Base-by-base conservation (phyloP, 2,329 filamentous ascomycete species). In the Tolypocladium album region DNA sequence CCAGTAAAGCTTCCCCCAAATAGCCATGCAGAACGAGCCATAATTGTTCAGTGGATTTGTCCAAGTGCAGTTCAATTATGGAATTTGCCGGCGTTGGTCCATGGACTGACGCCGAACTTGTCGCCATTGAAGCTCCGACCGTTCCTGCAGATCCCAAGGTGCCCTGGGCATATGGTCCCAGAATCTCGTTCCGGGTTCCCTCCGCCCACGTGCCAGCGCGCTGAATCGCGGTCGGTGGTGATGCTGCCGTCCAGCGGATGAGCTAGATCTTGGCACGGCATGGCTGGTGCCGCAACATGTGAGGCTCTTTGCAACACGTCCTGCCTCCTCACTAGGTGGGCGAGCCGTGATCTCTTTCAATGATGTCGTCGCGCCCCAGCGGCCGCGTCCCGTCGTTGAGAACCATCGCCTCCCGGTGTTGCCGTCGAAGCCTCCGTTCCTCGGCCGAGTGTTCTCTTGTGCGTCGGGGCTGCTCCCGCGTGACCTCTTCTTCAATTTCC, bases 401-500 rank as follows among this genome's bases (percentile, higher is more conserved):
- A 24, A 97, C 92, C 83, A 97, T 92, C 5, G 91, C 92, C 75
- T 96, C 91, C 65, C 92, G 82, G 68, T 93, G 83, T 57, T 90
- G 82, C 64, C 92, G 82, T 61, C 91, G 79, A 62, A 92, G 78
- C 58, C 88, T 83, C 67, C 89, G 86, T 71, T 93, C 89, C 69
- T 86, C 86, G 8, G 74, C 78, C 61, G 78, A 85, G 69, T 84
- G 82, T 60, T 84, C 82, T 61, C 78, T 67, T 2, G 71, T 69
- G 42, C 74, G 67, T 39, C 71, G 66, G 7, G 66, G 56, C 39
- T 65, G 65, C 11, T 68, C 67, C 40, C 61, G 63, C 12, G 63
- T 58, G 27, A 62, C 61, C 59, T 69, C 67, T 22, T 70, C 70
- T 22, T 71, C 68, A 2, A 70, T 67, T 50, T 73, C 70, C 71